Conservation (phyloP, 2,329 filamentous ascomycete genomes). For the Penicillium sumatraense region DNA sequence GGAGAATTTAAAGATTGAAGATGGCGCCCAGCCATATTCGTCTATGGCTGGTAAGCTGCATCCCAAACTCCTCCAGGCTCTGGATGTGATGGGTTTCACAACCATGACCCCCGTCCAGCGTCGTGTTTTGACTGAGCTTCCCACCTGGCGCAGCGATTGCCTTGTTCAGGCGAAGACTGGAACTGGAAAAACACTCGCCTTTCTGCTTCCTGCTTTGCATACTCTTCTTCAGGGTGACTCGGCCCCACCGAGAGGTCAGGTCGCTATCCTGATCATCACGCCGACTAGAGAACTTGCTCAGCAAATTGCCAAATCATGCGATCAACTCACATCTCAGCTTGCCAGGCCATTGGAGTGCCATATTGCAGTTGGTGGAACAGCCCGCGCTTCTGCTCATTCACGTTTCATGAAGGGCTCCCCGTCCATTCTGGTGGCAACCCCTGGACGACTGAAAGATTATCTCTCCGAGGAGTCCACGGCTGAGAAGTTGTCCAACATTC, state of each 20-base stretch:
- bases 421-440: conserved; percentile 52
- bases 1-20: conserved; percentile 16
- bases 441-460: conserved; percentile 54
- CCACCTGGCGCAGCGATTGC: conserved; percentile 55
- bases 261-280: conserved; percentile 53
- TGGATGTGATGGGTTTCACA: conserved; percentile 39
- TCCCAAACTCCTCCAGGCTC: conserved; percentile 35
- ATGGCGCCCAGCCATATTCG: conserved; percentile 33
- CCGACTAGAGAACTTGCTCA: conserved; percentile 56
- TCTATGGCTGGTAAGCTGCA: conserved; percentile 42
- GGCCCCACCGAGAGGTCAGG: conserved; percentile 38
- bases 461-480: conserved; percentile 48
- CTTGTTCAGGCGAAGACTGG: conserved; percentile 59
- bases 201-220: conserved; percentile 54
- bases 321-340: conserved; percentile 48
- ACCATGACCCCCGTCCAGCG: conserved; percentile 60
- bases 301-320: conserved; percentile 55
- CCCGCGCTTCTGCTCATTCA: conserved; percentile 31
- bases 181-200: conserved; percentile 56
- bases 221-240: conserved; percentile 44
- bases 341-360: conserved; percentile 46
- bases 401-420: conserved; percentile 35
- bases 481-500: conserved; percentile 51
- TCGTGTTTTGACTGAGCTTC: conserved; percentile 57
- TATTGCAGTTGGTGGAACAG: conserved; percentile 49